A percentile compares a stretch with the other conserved stretches of the same genome.
Conservation (phyloP, 306 rosid genomes). For the Cicer pinnatifidum region DNA sequence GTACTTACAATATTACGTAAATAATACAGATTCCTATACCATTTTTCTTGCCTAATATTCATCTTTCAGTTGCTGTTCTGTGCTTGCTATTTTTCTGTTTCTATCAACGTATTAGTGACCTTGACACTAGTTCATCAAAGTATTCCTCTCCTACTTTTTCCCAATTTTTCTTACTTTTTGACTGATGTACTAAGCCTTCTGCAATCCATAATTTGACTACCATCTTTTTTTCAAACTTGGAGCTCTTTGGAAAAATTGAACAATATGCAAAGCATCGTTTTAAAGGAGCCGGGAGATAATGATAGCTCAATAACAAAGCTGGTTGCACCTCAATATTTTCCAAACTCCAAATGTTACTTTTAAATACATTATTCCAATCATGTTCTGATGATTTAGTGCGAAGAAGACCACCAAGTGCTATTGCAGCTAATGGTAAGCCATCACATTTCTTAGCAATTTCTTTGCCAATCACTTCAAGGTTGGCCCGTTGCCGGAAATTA, state of each 20-base stretch:
- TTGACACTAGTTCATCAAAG: slow-evolving; percentile 43
- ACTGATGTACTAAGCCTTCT: slow-evolving; percentile 39
- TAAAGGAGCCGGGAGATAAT: slow-evolving; percentile 34
- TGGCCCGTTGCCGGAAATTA: slow-evolving; percentile 21
- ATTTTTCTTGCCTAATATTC: too few species aligned
- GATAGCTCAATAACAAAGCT: slow-evolving; percentile 16
- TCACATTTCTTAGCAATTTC: slow-evolving; percentile 36
- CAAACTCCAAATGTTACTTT: slow-evolving; percentile 15
- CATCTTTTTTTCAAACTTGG: not conserved
- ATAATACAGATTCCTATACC: too few species aligned
- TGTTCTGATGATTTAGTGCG: slow-evolving; percentile 42
- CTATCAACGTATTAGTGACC: slow-evolving; percentile 40
- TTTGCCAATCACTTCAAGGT: slow-evolving; percentile 48
- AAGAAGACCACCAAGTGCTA: slow-evolving; percentile 53
- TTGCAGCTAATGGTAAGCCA: slow-evolving; percentile 59
- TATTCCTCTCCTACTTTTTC: slow-evolving; percentile 47
- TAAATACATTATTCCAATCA: not conserved
- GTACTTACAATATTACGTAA: too few species aligned
- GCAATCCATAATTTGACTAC: slow-evolving; percentile 47
- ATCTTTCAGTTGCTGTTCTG: too few species aligned
- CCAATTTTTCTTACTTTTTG: slow-evolving; percentile 7
- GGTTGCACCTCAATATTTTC: slow-evolving; percentile 26
- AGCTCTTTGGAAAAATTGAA: slow-evolving; percentile 43
- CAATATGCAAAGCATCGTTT: slow-evolving; percentile 41
- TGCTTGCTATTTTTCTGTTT: too few species aligned